phyloP scores from a whole-genome alignment of 2,329 filamentous ascomycete species.

The Alternaria dauci region DNA sequence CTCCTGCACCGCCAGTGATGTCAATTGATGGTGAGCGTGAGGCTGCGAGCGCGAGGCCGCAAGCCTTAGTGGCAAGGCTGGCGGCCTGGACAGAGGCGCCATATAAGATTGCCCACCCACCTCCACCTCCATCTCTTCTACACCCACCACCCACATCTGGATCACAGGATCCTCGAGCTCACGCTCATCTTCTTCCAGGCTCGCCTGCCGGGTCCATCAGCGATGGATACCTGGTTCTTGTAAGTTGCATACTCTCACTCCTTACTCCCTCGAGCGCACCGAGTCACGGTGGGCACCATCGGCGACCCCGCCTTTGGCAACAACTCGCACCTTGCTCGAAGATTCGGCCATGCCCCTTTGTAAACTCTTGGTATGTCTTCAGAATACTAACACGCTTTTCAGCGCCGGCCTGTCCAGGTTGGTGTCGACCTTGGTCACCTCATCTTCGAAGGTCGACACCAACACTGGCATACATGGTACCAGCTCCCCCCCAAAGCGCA shows the following conservation, averaged over 20 bases:
- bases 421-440: not conserved
- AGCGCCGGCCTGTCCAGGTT: not conserved
- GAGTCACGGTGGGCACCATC: not conserved
- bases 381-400: slow-evolving; percentile 1
- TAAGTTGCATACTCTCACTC: slow-evolving; percentile 1
- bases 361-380: not conserved
- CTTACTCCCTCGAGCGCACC: not conserved
- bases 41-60: slow-evolving; percentile 12
- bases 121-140: slow-evolving; percentile 16
- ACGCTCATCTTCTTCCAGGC: not conserved
- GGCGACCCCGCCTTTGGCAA: slow-evolving; percentile 11
- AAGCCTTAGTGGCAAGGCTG: not conserved
- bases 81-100: slow-evolving; percentile 6
- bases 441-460: not conserved
- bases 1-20: slow-evolving; percentile 3
- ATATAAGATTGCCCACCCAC: slow-evolving; percentile 9
- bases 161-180: not conserved
- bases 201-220: not conserved
- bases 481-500: not conserved
- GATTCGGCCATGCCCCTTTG: not conserved
- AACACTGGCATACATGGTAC: not conserved
- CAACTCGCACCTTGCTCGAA: slow-evolving; percentile 14
- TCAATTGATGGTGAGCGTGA: slow-evolving; percentile 11
- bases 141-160: slow-evolving; percentile 2
- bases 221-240: not conserved